phyloP scores from a whole-genome alignment of 371 early-diverging fungal genomes.

The Mucor piriformis region DNA sequence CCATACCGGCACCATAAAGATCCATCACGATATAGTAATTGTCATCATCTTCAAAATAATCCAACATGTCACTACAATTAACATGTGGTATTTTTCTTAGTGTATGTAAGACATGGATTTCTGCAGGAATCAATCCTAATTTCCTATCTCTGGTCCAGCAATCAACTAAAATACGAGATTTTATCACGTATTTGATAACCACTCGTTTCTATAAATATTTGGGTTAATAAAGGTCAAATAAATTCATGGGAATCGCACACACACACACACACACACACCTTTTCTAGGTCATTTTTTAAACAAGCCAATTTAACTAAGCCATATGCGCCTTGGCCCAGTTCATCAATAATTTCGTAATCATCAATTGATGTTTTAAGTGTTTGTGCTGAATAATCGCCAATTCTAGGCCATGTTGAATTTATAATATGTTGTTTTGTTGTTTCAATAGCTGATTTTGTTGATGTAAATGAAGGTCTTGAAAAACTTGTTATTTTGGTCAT shows the following conservation, averaged over 20 bases:
- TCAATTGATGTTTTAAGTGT: slow-evolving; percentile 43
- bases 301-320: slow-evolving; percentile 66
- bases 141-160: slow-evolving; percentile 68
- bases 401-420: slow-evolving; percentile 11
- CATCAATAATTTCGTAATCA: slow-evolving; percentile 65
- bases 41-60: slow-evolving; percentile 70
- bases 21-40: slow-evolving; percentile 72
- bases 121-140: slow-evolving; percentile 68
- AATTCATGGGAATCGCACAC: neutral
- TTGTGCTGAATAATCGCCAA: slow-evolving; percentile 42
- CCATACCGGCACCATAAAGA: slow-evolving; percentile 67
- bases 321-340: slow-evolving; percentile 78
- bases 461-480: slow-evolving; percentile 14
- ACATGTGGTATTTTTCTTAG: slow-evolving; percentile 63
- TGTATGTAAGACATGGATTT: slow-evolving; percentile 72
- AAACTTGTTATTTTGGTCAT: slow-evolving; percentile 2
- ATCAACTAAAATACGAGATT: slow-evolving; percentile 68
- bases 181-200: slow-evolving; percentile 77
- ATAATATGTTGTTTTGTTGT: neutral
- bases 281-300: slow-evolving; percentile 39
- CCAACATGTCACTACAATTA: slow-evolving; percentile 65
- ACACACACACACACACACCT: slow-evolving; percentile 38
- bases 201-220: slow-evolving; percentile 45
- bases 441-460: neutral
- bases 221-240: neutral